These are phyloP conservation scores for Russula olivacea DNA, from an alignment of 768 basidiomycete species.

Conservation along the genomic window DNA sequence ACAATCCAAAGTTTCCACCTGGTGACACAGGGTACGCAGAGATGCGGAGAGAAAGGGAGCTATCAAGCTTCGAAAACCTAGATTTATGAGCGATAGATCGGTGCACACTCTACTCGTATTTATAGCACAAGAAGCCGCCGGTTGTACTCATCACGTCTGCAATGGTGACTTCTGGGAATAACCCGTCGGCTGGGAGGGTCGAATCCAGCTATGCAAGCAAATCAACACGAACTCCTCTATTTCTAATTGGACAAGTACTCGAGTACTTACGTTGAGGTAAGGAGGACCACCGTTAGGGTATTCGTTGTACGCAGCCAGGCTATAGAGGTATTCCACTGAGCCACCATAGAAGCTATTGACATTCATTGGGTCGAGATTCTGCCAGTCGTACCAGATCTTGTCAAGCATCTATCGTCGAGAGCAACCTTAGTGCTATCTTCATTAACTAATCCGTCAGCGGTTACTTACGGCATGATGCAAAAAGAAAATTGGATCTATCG, in stretches of 20 bases:
- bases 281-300: conserved; percentile 23
- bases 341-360: conserved; percentile 32
- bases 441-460: background rate
- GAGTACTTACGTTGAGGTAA: conserved; percentile 24
- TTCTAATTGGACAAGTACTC: background rate
- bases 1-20: too few species aligned
- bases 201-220: conserved; percentile 28
- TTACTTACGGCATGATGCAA: conserved; percentile 33
- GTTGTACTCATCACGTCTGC: conserved; percentile 32
- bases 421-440: background rate
- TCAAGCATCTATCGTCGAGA: conserved; percentile 32
- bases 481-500: conserved; percentile 35
- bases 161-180: conserved; percentile 28
- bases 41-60: too few species aligned
- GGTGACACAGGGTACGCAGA: too few species aligned
- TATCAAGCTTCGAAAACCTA: too few species aligned
- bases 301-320: conserved; percentile 20
- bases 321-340: conserved; percentile 30
- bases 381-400: conserved; percentile 37
- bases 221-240: background rate
- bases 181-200: conserved; percentile 29
- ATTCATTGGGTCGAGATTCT: conserved; percentile 28
- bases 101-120: conserved; percentile 29
- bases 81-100: too few species aligned
- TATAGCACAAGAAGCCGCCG: conserved; percentile 33